These are phyloP conservation scores for Verticillium dahliae DNA, from an alignment of 2,329 filamentous ascomycete genomes.

Conservation along the genomic window DNA sequence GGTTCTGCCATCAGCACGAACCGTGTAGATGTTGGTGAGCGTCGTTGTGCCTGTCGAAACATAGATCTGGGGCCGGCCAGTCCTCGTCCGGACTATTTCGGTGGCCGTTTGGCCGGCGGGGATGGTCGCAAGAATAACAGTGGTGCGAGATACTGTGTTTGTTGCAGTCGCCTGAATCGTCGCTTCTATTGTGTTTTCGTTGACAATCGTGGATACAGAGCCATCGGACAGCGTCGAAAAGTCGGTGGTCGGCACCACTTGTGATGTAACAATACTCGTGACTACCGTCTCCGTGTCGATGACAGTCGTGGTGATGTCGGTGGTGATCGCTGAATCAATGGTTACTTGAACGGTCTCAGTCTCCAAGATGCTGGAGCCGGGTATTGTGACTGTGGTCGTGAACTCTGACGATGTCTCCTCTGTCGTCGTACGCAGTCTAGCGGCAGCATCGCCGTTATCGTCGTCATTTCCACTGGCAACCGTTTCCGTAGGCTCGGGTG, in stretches of 20 bases:
- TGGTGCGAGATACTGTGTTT: background rate
- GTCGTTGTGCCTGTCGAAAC: constrained; percentile 12
- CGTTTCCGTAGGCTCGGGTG: background rate
- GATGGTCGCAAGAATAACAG: background rate
- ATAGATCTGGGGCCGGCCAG: constrained; percentile 3
- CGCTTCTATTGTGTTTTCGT: background rate
- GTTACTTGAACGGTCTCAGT: background rate
- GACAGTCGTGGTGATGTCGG: background rate
- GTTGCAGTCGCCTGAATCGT: background rate
- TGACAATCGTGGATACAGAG: background rate
- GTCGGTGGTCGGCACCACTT: constrained; percentile 1
- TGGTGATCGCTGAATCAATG: background rate
- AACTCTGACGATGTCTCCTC: background rate
- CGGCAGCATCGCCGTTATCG: background rate
- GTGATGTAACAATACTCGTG: background rate
- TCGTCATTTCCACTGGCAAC: background rate
- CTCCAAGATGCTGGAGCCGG: background rate
- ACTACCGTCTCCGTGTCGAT: background rate
- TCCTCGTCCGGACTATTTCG: background rate
- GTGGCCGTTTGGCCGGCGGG: background rate
- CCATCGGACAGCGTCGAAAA: background rate
- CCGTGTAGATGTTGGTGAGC: constrained; percentile 14
- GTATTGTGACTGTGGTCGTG: constrained; percentile 1
- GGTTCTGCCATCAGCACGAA: constrained; percentile 2
- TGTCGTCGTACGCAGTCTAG: background rate